These are phyloP conservation scores for Diaporthe vaccinii DNA, from an alignment of 2,329 filamentous ascomycete genomes.

Conservation along the genomic window DNA sequence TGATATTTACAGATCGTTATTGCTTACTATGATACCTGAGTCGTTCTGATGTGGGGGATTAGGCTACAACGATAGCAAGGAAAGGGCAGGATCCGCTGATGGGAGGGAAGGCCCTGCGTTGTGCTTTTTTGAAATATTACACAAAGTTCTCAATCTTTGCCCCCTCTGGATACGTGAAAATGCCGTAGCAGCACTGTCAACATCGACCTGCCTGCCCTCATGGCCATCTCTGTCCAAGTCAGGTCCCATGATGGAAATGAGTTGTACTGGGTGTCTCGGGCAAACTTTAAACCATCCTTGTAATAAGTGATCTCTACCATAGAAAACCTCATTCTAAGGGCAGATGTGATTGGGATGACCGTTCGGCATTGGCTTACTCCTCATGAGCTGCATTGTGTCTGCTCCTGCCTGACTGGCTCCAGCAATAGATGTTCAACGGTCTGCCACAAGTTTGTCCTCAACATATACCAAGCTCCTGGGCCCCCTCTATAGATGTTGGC, in stretches of 20 bases:
- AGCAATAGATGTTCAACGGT: neutral
- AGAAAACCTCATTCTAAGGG: neutral
- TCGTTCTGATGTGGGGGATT: slow-evolving; percentile 27
- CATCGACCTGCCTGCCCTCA: neutral
- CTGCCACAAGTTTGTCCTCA: neutral
- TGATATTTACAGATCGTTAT: slow-evolving; percentile 40
- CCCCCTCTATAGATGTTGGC: neutral
- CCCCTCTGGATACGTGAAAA: neutral
- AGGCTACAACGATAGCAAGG: slow-evolving; percentile 10
- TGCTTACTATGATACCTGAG: slow-evolving; percentile 38
- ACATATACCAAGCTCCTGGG: neutral
- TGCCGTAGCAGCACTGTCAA: neutral
- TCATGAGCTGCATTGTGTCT: neutral
- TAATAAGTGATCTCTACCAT: no score
- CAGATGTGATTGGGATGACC: neutral
- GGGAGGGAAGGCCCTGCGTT: slow-evolving; percentile 7
- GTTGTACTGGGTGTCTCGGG: neutral
- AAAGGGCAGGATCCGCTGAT: slow-evolving; percentile 36
- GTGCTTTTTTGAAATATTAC: slow-evolving; percentile 33
- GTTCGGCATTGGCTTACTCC: neutral
- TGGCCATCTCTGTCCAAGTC: neutral
- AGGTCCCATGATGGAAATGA: neutral
- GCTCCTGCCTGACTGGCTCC: neutral
- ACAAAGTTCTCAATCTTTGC: neutral
- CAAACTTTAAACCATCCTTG: neutral